These are phyloP conservation scores for Epichloe glyceriae DNA, from an alignment of 2,329 filamentous ascomycete species.

Conservation along the genomic window DNA sequence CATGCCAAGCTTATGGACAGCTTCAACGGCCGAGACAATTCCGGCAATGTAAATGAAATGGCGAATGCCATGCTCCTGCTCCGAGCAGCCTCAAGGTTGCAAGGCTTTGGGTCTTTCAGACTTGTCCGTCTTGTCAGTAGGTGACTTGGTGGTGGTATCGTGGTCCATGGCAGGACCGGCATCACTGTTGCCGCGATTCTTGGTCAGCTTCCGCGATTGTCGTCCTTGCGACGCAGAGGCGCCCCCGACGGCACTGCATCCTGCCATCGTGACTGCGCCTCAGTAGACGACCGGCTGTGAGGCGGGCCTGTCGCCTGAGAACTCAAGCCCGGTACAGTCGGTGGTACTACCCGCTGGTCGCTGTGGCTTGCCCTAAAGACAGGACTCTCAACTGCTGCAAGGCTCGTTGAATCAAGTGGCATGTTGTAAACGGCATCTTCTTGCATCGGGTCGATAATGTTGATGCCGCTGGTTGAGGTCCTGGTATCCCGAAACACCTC, in stretches of 20 bases:
- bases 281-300: constrained; percentile 21
- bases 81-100: too few species aligned
- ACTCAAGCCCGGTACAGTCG: neutral
- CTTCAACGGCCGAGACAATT: too few species aligned
- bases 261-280: constrained; percentile 19
- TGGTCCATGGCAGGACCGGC: constrained; percentile 13
- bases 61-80: too few species aligned
- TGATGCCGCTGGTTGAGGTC: constrained; percentile 3
- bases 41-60: too few species aligned
- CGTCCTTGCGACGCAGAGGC: constrained; percentile 17
- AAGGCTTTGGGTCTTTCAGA: constrained; percentile 17
- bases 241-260: constrained; percentile 2
- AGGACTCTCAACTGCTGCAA: constrained; percentile 16
- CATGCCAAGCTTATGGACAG: too few species aligned
- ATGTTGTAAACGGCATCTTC: constrained; percentile 21
- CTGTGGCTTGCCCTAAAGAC: constrained; percentile 9
- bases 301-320: neutral
- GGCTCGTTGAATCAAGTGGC: constrained; percentile 15
- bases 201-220: constrained; percentile 29
- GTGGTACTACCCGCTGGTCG: neutral
- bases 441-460: constrained; percentile 17
- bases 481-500: neutral
- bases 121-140: constrained; percentile 3
- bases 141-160: constrained; percentile 5
- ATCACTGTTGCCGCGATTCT: constrained; percentile 26